These are phyloP conservation scores for Ceratocystis albifundus DNA, from an alignment of 2,329 filamentous ascomycete genomes.

Conservation along the genomic window DNA sequence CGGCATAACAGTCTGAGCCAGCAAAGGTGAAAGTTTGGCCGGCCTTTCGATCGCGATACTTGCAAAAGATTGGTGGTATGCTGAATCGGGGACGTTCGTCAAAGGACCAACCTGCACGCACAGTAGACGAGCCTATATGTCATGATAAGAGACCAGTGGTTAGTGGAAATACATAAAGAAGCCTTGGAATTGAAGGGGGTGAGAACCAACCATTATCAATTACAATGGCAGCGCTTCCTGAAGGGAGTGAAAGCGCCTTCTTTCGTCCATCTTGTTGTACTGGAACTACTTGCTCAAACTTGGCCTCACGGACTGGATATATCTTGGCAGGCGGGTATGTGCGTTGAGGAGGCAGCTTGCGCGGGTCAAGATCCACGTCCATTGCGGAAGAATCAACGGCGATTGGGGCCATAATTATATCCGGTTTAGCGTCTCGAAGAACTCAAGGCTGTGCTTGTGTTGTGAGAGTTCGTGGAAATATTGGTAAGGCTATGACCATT, in stretches of 20 bases:
- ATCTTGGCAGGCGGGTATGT: constrained; percentile 44
- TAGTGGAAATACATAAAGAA: constrained; percentile 18
- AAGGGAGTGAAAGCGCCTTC: constrained; percentile 47
- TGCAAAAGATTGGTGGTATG: constrained; percentile 82
- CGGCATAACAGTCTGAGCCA: constrained; percentile 83
- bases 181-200: neutral
- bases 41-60: constrained; percentile 88
- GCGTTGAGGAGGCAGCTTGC: constrained; percentile 34
- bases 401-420: constrained; percentile 42
- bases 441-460: neutral
- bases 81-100: constrained; percentile 68
- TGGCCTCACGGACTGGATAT: constrained; percentile 50
- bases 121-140: constrained; percentile 61
- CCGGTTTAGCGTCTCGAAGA: constrained; percentile 20
- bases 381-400: constrained; percentile 33
- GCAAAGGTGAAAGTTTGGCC: constrained; percentile 87
- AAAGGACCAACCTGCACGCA: constrained; percentile 94
- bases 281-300: constrained; percentile 45
- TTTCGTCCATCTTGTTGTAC: constrained; percentile 57
- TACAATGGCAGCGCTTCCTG: constrained; percentile 64
- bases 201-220: constrained; percentile 78
- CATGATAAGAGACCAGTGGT: constrained; percentile 17
- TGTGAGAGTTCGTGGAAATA: neutral
- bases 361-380: constrained; percentile 33
- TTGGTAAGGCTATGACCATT: constrained; percentile 9